These are phyloP conservation scores for Madurella mycetomatis DNA, from an alignment of 2,329 filamentous ascomycete genomes.

Conservation along the genomic window DNA sequence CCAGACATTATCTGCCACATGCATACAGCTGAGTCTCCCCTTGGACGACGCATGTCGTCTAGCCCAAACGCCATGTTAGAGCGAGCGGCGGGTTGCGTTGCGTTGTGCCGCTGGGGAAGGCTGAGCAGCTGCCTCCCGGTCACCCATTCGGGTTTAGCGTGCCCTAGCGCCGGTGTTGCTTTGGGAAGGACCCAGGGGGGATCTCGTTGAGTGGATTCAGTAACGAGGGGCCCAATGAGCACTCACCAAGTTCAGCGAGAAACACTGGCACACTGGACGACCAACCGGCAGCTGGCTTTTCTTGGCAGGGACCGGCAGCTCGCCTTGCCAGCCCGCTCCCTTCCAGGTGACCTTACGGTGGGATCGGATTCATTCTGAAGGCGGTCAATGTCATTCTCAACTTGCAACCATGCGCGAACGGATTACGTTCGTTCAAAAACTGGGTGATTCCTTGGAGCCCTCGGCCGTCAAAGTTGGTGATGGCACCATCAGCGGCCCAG, in stretches of 20 bases:
- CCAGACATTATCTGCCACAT: constrained; percentile 1
- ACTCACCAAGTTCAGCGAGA: neutral
- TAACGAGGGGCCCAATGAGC: constrained; percentile 13
- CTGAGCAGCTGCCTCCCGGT: constrained; percentile 25
- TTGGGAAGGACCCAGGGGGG: constrained; percentile 20
- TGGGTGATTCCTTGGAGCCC: constrained; percentile 61
- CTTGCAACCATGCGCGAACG: constrained; percentile 61
- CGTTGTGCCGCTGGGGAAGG: constrained; percentile 10
- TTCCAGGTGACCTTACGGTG: neutral
- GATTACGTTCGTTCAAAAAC: constrained; percentile 71
- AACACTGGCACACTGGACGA: neutral
- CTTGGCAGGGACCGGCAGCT: constrained; percentile 5
- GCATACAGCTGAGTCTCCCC: neutral
- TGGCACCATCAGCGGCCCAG: constrained; percentile 50
- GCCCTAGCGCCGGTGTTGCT: constrained; percentile 20
- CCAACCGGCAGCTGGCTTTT: constrained; percentile 2
- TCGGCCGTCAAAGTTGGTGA: constrained; percentile 55
- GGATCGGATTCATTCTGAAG: neutral
- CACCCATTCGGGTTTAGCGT: constrained; percentile 23
- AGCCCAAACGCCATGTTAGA: constrained; percentile 4
- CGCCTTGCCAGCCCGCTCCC: neutral
- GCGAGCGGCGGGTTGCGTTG: constrained; percentile 1
- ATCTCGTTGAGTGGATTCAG: constrained; percentile 1
- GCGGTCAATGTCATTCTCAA: neutral
- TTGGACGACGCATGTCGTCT: neutral